Conservation (phyloP, 2,329 filamentous ascomycete species). For the Trichoderma asperellum region DNA sequence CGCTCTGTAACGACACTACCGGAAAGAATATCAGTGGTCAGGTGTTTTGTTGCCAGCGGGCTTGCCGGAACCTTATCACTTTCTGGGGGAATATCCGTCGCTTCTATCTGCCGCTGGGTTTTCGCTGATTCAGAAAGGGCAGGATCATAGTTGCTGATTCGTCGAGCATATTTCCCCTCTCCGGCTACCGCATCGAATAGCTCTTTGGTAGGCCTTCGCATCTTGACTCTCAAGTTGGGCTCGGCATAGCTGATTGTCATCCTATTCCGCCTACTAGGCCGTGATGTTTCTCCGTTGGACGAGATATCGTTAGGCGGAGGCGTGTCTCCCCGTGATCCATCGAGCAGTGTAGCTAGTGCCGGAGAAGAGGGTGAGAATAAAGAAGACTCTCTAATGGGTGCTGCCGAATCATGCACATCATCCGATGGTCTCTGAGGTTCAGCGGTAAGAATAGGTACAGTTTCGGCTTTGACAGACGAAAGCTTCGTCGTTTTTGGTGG, state of each 20-base stretch:
- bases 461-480: constrained; percentile 33
- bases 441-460: constrained; percentile 30
- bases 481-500: constrained; percentile 37
- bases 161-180: constrained; percentile 58
- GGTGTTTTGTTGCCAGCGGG: constrained; percentile 49
- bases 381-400: constrained; percentile 45
- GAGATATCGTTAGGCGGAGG: constrained; percentile 64
- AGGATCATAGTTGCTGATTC: constrained; percentile 45
- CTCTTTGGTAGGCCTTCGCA: constrained; percentile 78
- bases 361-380: constrained; percentile 55
- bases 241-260: constrained; percentile 78
- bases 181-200: constrained; percentile 73
- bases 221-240: constrained; percentile 79
- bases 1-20: constrained; percentile 45
- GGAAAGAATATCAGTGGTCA: constrained; percentile 37
- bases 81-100: constrained; percentile 27
- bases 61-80: constrained; percentile 41
- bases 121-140: constrained; percentile 35
- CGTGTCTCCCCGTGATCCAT: constrained; percentile 53
- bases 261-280: constrained; percentile 69
- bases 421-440: constrained; percentile 30
- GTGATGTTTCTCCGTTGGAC: constrained; percentile 58
- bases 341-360: constrained; percentile 45
- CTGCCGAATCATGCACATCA: constrained; percentile 34
- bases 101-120: constrained; percentile 43